phyloP scores from a whole-genome alignment of 106 monocot genomes.

The Phalaenopsis aphrodite region DNA sequence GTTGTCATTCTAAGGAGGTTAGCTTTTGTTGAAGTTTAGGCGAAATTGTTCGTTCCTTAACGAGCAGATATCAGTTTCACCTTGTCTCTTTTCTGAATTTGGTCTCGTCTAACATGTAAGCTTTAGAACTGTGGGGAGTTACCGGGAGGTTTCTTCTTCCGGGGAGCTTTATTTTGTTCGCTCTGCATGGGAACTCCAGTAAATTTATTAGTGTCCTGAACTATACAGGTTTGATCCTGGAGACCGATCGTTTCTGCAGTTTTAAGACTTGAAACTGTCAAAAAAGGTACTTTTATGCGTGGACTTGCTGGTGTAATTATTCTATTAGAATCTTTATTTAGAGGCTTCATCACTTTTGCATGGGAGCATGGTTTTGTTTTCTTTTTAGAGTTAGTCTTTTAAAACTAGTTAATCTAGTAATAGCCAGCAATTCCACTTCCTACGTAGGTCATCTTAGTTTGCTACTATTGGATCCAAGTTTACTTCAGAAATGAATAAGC shows the following conservation, averaged over 20 bases:
- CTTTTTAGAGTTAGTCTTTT: too few species aligned
- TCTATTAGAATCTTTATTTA: background rate
- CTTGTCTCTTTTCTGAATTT: background rate
- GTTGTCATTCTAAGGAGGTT: background rate
- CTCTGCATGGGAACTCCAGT: background rate
- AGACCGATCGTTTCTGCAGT: background rate
- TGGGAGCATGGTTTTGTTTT: background rate
- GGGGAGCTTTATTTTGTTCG: conserved; percentile 27
- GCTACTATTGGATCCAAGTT: too few species aligned
- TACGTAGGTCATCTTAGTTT: too few species aligned
- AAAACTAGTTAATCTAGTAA: too few species aligned
- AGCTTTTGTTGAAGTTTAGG: conserved; percentile 6
- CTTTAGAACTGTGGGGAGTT: conserved; percentile 5
- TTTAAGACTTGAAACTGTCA: background rate
- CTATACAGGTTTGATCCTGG: background rate
- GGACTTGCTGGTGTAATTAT: background rate
- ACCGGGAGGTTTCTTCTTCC: conserved; percentile 23
- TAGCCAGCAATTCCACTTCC: too few species aligned
- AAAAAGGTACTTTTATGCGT: background rate
- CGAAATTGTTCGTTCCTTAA: background rate
- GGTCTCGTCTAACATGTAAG: background rate
- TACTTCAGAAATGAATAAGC: too few species aligned
- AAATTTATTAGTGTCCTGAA: background rate
- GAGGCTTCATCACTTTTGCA: background rate
- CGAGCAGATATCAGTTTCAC: background rate